Conservation (phyloP, 2,329 filamentous ascomycete species). For the Apiospora pterosperma region DNA sequence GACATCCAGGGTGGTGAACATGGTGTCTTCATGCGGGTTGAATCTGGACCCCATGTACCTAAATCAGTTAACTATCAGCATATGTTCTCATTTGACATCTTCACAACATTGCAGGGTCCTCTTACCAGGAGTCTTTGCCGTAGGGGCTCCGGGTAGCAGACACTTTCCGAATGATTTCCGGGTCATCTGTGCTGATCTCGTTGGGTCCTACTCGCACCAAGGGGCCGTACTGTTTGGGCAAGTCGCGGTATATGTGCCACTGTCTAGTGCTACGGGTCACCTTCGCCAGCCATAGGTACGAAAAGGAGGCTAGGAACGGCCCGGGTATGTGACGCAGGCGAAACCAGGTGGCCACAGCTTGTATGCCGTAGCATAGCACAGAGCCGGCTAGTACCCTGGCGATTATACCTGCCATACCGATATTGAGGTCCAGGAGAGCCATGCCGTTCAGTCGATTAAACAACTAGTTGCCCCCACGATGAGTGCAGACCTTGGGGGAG, state of each 20-base stretch:
- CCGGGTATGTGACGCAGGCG: conserved; percentile 39
- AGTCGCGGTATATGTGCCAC: conserved; percentile 10
- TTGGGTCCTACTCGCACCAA: conserved; percentile 37
- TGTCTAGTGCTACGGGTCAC: conserved; percentile 25
- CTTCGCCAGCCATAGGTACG: conserved; percentile 36
- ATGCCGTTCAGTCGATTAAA: not conserved
- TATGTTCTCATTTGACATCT: not conserved
- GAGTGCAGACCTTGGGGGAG: too few species aligned
- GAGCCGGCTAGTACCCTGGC: not conserved
- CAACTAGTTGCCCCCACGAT: too few species aligned
- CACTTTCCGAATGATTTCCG: conserved; percentile 32
- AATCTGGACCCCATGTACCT: conserved; percentile 38
- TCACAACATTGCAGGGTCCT: not conserved
- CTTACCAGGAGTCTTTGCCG: conserved; percentile 38
- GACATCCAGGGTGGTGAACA: conserved; percentile 44
- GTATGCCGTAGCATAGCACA: not conserved
- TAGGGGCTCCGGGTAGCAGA: conserved; percentile 32
- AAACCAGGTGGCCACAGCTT: conserved; percentile 21
- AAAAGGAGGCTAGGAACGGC: conserved; percentile 33
- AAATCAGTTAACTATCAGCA: not conserved
- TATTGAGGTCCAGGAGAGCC: not conserved
- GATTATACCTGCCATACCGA: not conserved
- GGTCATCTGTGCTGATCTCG: conserved; percentile 34
- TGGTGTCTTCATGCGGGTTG: conserved; percentile 47
- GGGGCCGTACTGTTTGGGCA: conserved; percentile 19